These are phyloP conservation scores for Oidium heveae DNA, from an alignment of 2,329 filamentous ascomycete genomes.

Conservation along the genomic window DNA sequence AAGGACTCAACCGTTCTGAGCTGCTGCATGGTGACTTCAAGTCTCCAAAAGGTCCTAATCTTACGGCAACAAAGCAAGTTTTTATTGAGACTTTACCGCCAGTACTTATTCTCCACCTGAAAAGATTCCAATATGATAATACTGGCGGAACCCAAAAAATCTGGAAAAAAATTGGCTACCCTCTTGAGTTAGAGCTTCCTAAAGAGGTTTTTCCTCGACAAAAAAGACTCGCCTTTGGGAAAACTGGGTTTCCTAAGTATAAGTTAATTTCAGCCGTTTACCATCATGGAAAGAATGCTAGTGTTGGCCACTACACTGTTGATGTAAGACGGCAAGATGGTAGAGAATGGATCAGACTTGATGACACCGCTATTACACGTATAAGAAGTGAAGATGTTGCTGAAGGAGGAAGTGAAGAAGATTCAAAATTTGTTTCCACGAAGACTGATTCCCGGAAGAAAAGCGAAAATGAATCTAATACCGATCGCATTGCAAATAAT, in stretches of 20 bases:
- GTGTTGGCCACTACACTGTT: conserved; percentile 92
- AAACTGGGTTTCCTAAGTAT: conserved; percentile 57
- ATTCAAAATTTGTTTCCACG: conserved; percentile 39
- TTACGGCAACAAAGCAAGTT: conserved; percentile 72
- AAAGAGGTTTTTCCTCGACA: conserved; percentile 64
- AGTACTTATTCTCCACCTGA: conserved; percentile 80
- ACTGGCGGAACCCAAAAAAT: conserved; percentile 82
- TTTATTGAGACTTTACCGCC: conserved; percentile 81
- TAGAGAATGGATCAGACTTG: conserved; percentile 86
- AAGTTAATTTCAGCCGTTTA: conserved; percentile 78
- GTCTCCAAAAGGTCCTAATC: conserved; percentile 49
- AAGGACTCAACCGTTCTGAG: conserved; percentile 60
- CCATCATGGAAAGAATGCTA: conserved; percentile 91
- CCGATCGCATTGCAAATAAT: conserved; percentile 46
- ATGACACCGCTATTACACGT: conserved; percentile 74
- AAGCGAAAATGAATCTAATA: conserved; percentile 25
- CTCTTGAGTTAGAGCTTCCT: conserved; percentile 79
- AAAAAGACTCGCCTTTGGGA: conserved; percentile 36
- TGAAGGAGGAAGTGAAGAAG: conserved; percentile 60
- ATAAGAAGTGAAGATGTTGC: conserved; percentile 75
- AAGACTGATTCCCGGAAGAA: conserved; percentile 43
- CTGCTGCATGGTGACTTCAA: conserved; percentile 66
- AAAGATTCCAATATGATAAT: conserved; percentile 89
- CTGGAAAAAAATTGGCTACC: conserved; percentile 94
- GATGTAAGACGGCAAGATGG: conserved; percentile 85